Base-by-base conservation (phyloP, 129 eudicot genomes). In the Dittrichia graveolens region DNA sequence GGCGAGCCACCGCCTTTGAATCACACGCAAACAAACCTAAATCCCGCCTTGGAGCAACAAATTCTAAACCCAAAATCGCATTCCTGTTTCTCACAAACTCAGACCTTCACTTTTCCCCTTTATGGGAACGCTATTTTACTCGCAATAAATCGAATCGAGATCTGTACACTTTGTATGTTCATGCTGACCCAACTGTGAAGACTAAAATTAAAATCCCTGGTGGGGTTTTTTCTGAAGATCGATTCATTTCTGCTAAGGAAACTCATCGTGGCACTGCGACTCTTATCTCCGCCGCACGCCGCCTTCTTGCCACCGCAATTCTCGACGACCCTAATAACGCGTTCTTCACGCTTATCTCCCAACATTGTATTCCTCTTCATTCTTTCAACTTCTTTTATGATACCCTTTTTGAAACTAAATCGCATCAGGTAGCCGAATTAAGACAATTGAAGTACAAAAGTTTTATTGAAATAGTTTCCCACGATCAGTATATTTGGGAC, bases 11-110 rank as follows among this genome's bases (percentile, higher is more conserved):
- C 53, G 53, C 82, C 63, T 57, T 79, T 15, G 80, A 75, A 34
- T 39, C 78, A 31, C 73, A 14, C 81, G 24, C 76, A 9, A 72
- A 60, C 73, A 77, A 19, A 64, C 78, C 80, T 63, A 81, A 78
- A 47, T 75, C 83, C n/a, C 93, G 73, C 19, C 83, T 93, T 56
- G 91, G 90, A 55, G 0, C 90, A 65, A 78, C 88, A 40, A 78
- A 80, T 61, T 79, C 80, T 31, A 64, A 69, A 42, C 93, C 95
- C 81, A 95, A 90, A 44, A 88, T 94, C 83, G 98, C 97, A 43
- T 94, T 94, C 80, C 81, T 94, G 3, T 94, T 94, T 58, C 81
- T 94, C 46, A 94, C 98, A 5, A 94, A 94, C 79, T 57, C 97
- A 41, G 85, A 82, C 61, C 82, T 94, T 62, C 79, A 80, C 50